Percentiles rank a stretch among this genome's conserved stretches.
Evolutionary conservation across 2,329 filamentous ascomycete genomes (phyloP).

Genomic region (Diaporthe sp.): DNA sequence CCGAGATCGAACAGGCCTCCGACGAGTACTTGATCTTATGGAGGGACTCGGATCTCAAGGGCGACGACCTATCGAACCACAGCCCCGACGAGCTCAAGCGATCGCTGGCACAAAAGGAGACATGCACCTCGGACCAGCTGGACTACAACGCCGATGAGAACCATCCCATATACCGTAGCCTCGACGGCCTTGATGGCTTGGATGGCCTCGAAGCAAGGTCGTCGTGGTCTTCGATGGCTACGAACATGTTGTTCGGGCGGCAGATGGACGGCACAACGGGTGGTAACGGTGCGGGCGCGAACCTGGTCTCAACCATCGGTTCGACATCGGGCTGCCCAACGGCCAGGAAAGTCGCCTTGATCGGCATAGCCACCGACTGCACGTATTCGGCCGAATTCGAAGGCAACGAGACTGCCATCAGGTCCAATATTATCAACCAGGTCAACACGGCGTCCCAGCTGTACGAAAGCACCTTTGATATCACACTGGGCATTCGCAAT

Average conservation of each 20-base stretch:
- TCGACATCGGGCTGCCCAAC: conserved; percentile 86
- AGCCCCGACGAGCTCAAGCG: conserved; percentile 76
- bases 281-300: conserved; percentile 84
- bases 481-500: conserved; percentile 90
- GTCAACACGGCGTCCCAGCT: conserved; percentile 90
- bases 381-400: conserved; percentile 81
- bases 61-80: conserved; percentile 45
- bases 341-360: conserved; percentile 90
- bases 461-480: conserved; percentile 94
- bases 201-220: conserved; percentile 54
- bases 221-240: conserved; percentile 68
- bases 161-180: conserved; percentile 74
- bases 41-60: conserved; percentile 86
- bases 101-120: conserved; percentile 57
- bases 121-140: conserved; percentile 82
- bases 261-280: conserved; percentile 78
- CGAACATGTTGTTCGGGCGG: conserved; percentile 78
- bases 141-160: conserved; percentile 82
- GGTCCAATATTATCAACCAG: conserved; percentile 82
- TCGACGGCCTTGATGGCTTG: conserved; percentile 50
- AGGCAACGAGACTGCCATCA: conserved; percentile 70
- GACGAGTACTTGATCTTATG: conserved; percentile 91
- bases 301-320: conserved; percentile 84
- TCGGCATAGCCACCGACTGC: conserved; percentile 95
- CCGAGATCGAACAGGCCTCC: conserved; percentile 66